Evolutionary conservation across 148 eudicot species (phyloP).

Genomic region (Hydrangea macrophylla): DNA sequence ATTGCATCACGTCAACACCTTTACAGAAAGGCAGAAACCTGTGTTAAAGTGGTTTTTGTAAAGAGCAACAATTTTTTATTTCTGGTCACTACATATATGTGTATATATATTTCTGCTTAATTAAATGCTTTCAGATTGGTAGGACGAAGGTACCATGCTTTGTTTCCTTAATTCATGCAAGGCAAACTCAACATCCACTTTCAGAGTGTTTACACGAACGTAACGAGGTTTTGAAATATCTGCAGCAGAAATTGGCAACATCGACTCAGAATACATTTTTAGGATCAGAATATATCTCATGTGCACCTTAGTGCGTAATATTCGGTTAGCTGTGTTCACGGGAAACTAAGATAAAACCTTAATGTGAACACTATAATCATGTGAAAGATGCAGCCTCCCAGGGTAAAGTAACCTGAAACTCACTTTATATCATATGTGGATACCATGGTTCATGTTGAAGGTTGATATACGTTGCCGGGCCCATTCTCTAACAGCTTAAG

Average conservation of each 20-base stretch:
- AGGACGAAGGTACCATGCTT: constrained; percentile 43
- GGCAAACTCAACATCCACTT: constrained; percentile 61
- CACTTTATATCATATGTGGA: neutral
- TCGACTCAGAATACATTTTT: neutral
- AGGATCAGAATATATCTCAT: neutral
- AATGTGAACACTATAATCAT: neutral
- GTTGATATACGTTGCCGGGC: no score
- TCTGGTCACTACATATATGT: neutral
- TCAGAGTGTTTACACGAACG: constrained; percentile 94
- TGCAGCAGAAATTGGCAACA: constrained; percentile 23
- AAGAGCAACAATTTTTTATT: neutral
- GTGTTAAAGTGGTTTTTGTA: neutral
- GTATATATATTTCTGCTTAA: no score
- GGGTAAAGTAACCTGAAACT: neutral
- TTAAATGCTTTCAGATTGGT: neutral
- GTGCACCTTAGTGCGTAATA: neutral
- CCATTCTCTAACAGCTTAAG: no score
- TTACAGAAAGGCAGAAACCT: neutral
- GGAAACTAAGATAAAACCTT: neutral
- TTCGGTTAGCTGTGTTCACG: no score
- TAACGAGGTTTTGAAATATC: constrained; percentile 78
- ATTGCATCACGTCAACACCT: neutral
- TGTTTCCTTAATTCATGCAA: constrained; percentile 47
- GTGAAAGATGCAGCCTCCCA: neutral
- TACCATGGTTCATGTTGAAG: no score